phyloP scores from a whole-genome alignment of 1,139 yeast species.

The Protomyces lactucae-debilis region DNA sequence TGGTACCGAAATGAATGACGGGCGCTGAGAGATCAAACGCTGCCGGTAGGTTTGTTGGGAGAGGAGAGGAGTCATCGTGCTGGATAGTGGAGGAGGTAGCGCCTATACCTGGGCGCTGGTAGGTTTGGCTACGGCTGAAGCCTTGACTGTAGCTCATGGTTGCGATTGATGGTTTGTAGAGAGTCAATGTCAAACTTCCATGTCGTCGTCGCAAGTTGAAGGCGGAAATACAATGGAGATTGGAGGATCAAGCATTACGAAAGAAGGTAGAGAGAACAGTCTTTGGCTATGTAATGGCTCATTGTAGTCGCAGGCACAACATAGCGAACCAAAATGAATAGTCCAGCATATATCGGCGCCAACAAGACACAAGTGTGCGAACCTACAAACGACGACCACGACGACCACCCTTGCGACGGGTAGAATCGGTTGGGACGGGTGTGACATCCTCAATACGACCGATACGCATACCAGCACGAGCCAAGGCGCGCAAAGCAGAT shows the following conservation, averaged over 20 bases:
- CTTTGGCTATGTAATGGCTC: background rate
- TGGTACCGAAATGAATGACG: slow-evolving; percentile 28
- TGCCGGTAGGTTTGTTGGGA: background rate
- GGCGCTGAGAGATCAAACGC: slow-evolving; percentile 25
- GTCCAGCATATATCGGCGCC: too few relatives aligned
- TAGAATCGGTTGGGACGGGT: slow-evolving; percentile 99
- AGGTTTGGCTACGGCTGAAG: background rate
- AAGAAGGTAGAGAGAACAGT: background rate
- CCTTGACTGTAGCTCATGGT: background rate
- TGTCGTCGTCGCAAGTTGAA: too few relatives aligned
- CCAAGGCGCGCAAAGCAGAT: slow-evolving; percentile 99
- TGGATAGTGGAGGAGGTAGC: background rate
- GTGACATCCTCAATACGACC: slow-evolving; percentile 99
- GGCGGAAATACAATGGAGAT: too few relatives aligned
- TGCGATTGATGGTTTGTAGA: background rate
- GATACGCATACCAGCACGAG: slow-evolving; percentile 99
- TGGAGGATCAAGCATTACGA: too few relatives aligned
- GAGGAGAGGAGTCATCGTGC: background rate
- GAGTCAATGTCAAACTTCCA: too few relatives aligned
- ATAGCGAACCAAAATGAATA: too few relatives aligned
- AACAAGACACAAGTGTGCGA: background rate
- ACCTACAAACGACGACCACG: slow-evolving; percentile 95
- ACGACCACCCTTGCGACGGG: slow-evolving; percentile 99
- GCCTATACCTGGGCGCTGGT: background rate
- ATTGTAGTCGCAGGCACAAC: too few relatives aligned